These are phyloP conservation scores for Colletotrichum siamense DNA, from an alignment of 2,329 filamentous ascomycete species.

Conservation along the genomic window DNA sequence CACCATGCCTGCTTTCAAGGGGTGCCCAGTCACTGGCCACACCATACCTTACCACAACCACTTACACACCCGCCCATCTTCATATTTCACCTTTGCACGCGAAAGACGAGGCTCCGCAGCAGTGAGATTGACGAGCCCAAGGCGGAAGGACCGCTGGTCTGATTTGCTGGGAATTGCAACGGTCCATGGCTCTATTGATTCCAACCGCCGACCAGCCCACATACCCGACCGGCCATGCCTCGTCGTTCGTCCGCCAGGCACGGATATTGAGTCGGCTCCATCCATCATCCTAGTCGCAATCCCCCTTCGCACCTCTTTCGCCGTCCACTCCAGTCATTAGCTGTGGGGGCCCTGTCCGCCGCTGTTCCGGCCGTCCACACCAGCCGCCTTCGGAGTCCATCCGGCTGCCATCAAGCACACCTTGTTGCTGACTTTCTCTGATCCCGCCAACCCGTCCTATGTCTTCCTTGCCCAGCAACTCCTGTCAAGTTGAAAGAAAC, in stretches of 20 bases:
- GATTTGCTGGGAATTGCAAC: neutral
- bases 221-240: neutral
- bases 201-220: neutral
- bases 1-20: neutral
- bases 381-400: neutral
- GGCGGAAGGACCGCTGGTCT: neutral
- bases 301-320: neutral
- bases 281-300: neutral
- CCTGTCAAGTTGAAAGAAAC: constrained; percentile 8
- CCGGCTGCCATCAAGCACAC: neutral
- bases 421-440: neutral
- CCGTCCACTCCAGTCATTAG: neutral
- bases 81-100: neutral
- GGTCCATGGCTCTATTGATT: neutral
- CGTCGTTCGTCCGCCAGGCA: neutral
- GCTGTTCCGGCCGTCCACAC: neutral
- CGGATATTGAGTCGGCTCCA: neutral
- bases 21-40: neutral
- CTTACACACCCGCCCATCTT: neutral
- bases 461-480: constrained; percentile 2
- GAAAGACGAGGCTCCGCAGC: neutral
- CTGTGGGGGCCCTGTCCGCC: neutral
- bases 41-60: neutral
- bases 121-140: neutral
- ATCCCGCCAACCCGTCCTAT: neutral